phyloP scores from a whole-genome alignment of 176 grass and related monocot species.

The Oryza rufipogon region DNA sequence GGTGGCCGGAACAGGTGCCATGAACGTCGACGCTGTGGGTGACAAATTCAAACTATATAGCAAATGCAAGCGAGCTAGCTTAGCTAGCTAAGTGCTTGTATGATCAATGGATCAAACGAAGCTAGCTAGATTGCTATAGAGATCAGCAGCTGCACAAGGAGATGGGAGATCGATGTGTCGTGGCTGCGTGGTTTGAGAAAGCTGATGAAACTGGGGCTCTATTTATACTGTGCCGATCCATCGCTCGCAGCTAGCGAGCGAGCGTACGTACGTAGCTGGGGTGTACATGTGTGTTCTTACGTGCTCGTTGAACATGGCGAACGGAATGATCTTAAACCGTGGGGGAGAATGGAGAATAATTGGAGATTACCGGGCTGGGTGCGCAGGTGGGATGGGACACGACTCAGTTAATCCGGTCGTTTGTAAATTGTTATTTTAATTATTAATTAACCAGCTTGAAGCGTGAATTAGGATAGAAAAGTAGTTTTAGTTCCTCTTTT shows the following conservation, averaged over 20 bases:
- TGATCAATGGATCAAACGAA: too few species aligned
- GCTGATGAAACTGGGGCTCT: background rate
- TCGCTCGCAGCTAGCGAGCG: too few species aligned
- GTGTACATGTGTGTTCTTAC: too few species aligned
- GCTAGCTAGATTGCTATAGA: too few species aligned
- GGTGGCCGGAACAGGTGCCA: background rate
- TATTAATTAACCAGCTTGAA: background rate
- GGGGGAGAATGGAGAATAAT: too few species aligned
- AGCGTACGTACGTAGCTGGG: background rate
- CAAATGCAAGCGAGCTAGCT: background rate
- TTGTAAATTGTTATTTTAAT: background rate
- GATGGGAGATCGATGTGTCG: background rate
- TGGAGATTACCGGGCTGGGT: background rate
- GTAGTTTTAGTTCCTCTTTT: background rate
- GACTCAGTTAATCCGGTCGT: background rate
- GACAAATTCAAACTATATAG: background rate
- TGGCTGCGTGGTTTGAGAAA: background rate
- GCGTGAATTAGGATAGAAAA: background rate
- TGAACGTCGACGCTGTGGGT: background rate
- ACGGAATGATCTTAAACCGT: background rate
- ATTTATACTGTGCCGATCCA: background rate
- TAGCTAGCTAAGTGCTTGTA: background rate
- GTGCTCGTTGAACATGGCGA: too few species aligned
- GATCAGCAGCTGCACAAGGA: background rate
- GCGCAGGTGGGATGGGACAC: too few species aligned